Base-by-base conservation (phyloP, 2,329 filamentous ascomycete genomes). In the Colletotrichum liaoningense region DNA sequence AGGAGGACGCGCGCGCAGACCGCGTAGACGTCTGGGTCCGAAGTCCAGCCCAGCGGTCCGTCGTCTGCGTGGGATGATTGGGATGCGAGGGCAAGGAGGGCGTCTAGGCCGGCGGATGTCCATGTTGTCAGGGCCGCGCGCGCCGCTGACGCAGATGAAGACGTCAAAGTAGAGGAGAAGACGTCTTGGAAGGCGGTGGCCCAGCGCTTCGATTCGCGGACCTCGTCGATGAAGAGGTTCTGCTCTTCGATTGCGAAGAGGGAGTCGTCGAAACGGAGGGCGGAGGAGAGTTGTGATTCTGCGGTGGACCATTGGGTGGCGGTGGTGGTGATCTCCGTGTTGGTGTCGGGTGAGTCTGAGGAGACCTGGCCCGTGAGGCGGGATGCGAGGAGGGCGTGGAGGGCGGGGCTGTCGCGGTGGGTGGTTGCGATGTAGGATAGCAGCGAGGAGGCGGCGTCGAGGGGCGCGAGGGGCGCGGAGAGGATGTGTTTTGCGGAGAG, bases 201-300 rank as follows among this genome's bases (percentile, higher is more conserved):
- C 95, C 95, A 98, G n/a, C 91, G 81, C 22, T 87, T 83, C 4
- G 91, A 87, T 81, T 98, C 95, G 60, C 91, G 87, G 6, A 94
- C 90, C 77, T 95, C 92, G 80, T 98, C 96, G 63, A 96, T 86
- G 81, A 94, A 98, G n/a, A 98, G 87, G 80, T 99, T 99, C 80
- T 97, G 95, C 80, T 97, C 95, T 83, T 99, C 97, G 69, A 95
- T 88, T 0, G 90, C 92, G 80, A 99, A 99, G 0, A 99, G 88
- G 4, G 92, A 87, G 75, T 91, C 89, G 79, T 94, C 89, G 77
- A 88, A 85, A 68, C 84, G 82, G 78, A 90, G 80, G 4, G 88
- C 87, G 9, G 79, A 75, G 3, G 79, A 74, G 24, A 92, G 83
- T 69, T 87, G 84, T 1, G 76, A 63, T 28, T 79, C 78, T 0